These are phyloP conservation scores for Saitoella complicata DNA, from an alignment of 805 yeast genomes.

Conservation along the genomic window DNA sequence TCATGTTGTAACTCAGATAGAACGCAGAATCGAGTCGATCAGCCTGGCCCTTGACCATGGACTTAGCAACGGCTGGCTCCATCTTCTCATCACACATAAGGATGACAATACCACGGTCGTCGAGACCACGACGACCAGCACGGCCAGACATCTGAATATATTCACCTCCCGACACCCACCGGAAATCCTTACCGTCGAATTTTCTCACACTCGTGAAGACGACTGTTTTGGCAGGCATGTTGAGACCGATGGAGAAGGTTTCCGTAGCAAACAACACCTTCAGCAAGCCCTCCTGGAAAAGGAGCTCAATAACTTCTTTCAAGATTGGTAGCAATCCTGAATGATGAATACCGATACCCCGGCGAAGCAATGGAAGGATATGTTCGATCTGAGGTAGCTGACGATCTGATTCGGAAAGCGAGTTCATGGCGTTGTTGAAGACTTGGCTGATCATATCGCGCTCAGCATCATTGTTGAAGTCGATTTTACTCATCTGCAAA, in stretches of 20 bases:
- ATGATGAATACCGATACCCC: conserved; percentile 98
- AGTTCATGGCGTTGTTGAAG: conserved; percentile 73
- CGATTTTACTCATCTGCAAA: conserved; percentile 85
- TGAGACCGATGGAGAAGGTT: conserved; percentile 92
- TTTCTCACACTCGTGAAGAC: conserved; percentile 94
- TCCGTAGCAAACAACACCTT: conserved; percentile 96
- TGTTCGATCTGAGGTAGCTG: conserved; percentile 90
- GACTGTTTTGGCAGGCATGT: conserved; percentile 99
- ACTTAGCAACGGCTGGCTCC: conserved; percentile 99
- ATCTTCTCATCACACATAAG: conserved; percentile 99
- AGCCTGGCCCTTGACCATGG: conserved; percentile 98
- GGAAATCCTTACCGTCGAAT: conserved; percentile 94
- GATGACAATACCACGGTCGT: conserved; percentile 96
- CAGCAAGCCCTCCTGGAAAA: conserved; percentile 90
- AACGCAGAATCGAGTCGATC: conserved; percentile 95
- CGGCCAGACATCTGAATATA: conserved; percentile 99
- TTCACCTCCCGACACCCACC: conserved; percentile 99
- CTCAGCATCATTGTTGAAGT: conserved; percentile 87
- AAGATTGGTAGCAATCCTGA: conserved; percentile 87
- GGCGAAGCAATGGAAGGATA: conserved; percentile 68
- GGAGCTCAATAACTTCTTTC: conserved; percentile 86
- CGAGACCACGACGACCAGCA: conserved; percentile 99
- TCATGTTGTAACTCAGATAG: conserved; percentile 95
- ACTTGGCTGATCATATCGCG: conserved; percentile 80
- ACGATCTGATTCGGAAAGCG: conserved; percentile 78